Evolutionary conservation across 73 alveolate genomes (phyloP).

Genomic region (Paraurostyla sp.): DNA sequence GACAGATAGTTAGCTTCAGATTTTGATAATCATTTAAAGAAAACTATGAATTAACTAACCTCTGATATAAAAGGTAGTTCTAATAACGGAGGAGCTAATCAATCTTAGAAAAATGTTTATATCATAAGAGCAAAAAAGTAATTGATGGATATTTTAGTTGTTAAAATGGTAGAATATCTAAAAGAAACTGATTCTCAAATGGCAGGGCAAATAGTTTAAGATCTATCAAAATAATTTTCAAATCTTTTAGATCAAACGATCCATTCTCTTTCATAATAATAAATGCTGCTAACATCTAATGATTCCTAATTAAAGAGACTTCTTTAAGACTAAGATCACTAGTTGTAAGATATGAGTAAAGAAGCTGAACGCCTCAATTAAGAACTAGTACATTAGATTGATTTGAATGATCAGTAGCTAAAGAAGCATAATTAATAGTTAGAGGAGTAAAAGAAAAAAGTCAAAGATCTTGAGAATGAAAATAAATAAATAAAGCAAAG

Average conservation of each 20-base stretch:
- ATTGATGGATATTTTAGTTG: conserved; percentile 71
- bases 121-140: conserved; percentile 68
- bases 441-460: conserved; percentile 58
- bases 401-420: conserved; percentile 40
- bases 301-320: conserved; percentile 42
- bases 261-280: not conserved
- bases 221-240: conserved; percentile 37
- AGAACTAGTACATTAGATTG: conserved; percentile 35
- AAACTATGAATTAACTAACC: conserved; percentile 77
- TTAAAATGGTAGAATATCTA: conserved; percentile 63
- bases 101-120: not conserved
- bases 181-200: conserved; percentile 54
- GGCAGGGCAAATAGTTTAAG: conserved; percentile 69
- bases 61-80: conserved; percentile 53
- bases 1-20: conserved; percentile 84
- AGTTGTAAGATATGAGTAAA: not conserved
- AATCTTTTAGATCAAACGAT: conserved; percentile 29
- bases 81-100: conserved; percentile 46
- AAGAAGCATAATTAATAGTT: conserved; percentile 59
- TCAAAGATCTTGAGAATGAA: conserved; percentile 64
- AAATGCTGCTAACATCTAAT: not conserved
- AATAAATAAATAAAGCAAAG: conserved; percentile 56
- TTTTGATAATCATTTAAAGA: conserved; percentile 79
- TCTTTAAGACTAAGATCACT: conserved; percentile 1
- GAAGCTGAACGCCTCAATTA: conserved; percentile 41